Base-by-base conservation (phyloP, 768 basidiomycete species). In the Boletus pseudo-olivaceus region DNA sequence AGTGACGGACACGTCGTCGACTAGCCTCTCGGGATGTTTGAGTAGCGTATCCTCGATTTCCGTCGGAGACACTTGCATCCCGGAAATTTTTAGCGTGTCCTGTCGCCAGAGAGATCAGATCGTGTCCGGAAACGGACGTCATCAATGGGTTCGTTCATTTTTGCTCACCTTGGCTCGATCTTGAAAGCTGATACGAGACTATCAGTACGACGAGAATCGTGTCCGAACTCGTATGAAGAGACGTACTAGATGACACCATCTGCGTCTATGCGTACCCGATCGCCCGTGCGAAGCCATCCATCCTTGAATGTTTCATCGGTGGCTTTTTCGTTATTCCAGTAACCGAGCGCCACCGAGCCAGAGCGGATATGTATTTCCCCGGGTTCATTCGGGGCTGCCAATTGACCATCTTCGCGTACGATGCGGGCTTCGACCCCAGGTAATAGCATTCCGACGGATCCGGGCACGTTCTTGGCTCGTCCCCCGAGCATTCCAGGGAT, bases 31-130 rank as follows among this genome's bases (percentile, higher is more conserved):
- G 0, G 88, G 86, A 37, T 91, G 82, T 0, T 74, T 75, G 19
- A 84, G 75, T 2, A 92, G 71, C 23, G 77, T 78, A 27, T 82
- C 75, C 65, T 92, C 90, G 48, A 92, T 85, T 64, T 93, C 90
- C 17, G 80, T 78, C 1, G 90, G 90, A 0, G 90, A 89, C 0
- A 92, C 90, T 68, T 92, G 90, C 46, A 75, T 75, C 4, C 90
- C 90, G 0, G 87, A 89, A 3, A 93, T 78, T 64, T 93, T 93
- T 20, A 93, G 75, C 0, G 83, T 90, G 62, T 92, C 90, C 84
- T 89, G 26, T 23, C 15, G n/a, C 20, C 47, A 42, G 19, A 15
- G 3, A 20, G 1, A 26, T 58, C 44, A 58, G 49, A 32, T 19
- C 7, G 34, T n/a, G n/a, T n/a, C n/a, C n/a, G n/a, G n/a, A n/a